phyloP scores from a whole-genome alignment of 208 protist genomes.

The Angomonas deanei region DNA sequence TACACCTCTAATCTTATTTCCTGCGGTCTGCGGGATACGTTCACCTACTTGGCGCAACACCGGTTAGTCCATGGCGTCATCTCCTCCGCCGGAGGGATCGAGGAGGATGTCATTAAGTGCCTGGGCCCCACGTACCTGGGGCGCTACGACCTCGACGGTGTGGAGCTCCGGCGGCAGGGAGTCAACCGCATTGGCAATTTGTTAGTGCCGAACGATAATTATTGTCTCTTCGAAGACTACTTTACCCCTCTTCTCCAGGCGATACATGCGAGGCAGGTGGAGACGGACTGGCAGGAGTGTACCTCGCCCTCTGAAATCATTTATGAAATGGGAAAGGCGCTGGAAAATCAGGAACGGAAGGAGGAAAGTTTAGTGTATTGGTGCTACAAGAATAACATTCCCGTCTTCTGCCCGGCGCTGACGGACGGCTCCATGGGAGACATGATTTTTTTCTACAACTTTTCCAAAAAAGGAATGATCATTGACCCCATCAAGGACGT shows the following conservation, averaged over 20 bases:
- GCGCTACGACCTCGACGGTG: constrained; percentile 92
- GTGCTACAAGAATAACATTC: constrained; percentile 97
- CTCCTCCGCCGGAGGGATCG: constrained; percentile 98
- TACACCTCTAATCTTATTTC: constrained; percentile 99
- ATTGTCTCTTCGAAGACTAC: constrained; percentile 99
- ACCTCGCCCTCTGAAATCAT: constrained; percentile 97
- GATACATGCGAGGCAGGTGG: constrained; percentile 90
- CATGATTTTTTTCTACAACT: constrained; percentile 99
- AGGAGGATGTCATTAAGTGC: constrained; percentile 99
- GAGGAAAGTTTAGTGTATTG: constrained; percentile 97
- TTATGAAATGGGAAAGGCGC: constrained; percentile 91
- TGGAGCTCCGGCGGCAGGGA: constrained; percentile 77
- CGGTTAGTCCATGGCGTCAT: constrained; percentile 97
- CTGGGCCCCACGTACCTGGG: constrained; percentile 94
- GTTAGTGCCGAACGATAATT: constrained; percentile 99
- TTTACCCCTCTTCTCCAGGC: constrained; percentile 96
- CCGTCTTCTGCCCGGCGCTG: constrained; percentile 98
- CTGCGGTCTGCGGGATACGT: constrained; percentile 96
- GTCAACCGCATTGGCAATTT: constrained; percentile 99
- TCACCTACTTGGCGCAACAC: constrained; percentile 96
- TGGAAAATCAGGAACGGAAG: constrained; percentile 70
- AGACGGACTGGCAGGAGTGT: constrained; percentile 42
- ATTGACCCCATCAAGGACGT: constrained; percentile 94
- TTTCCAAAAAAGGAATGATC: constrained; percentile 94
- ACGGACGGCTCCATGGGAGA: constrained; percentile 99